A percentile compares a stretch with the other conserved stretches of the same genome.
Conservation (phyloP, 225 moss, liverwort and hornwort species). For the Antitrichia curtipendula region DNA sequence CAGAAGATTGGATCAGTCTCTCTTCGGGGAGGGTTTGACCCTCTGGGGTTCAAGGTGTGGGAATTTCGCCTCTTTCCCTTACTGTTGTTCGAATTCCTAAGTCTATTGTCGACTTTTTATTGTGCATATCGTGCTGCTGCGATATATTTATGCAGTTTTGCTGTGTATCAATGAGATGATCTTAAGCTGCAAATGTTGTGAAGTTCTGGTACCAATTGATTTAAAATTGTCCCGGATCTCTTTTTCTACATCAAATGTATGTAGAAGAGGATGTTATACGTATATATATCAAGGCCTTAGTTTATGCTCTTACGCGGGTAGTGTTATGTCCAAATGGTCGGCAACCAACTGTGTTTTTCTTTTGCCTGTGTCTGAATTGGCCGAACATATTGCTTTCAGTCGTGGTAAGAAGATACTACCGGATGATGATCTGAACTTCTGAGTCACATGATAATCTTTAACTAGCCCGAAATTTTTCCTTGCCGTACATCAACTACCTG, state of each 20-base stretch:
- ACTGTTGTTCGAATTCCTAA: neutral
- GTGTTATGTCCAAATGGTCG: neutral
- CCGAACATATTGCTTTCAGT: neutral
- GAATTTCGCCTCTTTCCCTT: neutral
- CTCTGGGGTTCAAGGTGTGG: conserved; percentile 86
- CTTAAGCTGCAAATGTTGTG: neutral
- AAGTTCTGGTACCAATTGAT: neutral
- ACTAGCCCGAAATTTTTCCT: neutral
- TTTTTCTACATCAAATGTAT: neutral
- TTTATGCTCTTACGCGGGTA: neutral
- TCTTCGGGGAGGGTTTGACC: conserved; percentile 92
- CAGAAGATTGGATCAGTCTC: conserved; percentile 21
- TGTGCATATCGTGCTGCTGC: neutral
- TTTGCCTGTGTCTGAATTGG: neutral
- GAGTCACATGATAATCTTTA: neutral
- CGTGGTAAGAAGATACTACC: neutral
- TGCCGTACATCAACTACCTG: neutral
- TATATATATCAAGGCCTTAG: neutral
- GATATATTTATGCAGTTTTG: neutral
- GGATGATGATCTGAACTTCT: neutral
- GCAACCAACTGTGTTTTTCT: neutral
- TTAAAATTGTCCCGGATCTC: neutral
- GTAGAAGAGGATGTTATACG: neutral
- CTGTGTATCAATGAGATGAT: neutral
- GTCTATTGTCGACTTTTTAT: neutral